Evolutionary conservation across 495 filamentous ascomycete genomes (phyloP).

Genomic region (Neurospora intermedia): DNA sequence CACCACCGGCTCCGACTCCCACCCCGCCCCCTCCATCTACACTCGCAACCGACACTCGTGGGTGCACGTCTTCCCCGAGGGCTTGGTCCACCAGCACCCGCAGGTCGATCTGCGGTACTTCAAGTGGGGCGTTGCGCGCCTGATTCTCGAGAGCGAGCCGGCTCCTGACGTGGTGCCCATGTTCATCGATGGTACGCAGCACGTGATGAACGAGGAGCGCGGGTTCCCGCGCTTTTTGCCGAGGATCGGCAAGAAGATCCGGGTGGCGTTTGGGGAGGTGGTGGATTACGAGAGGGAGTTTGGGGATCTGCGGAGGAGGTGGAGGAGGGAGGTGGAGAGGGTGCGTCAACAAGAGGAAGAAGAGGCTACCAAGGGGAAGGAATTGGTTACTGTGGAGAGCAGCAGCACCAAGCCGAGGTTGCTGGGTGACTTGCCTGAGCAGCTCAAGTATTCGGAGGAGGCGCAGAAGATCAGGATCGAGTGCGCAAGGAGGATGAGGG

Average conservation of each 20-base stretch:
- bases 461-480: conserved; percentile 73
- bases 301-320: conserved; percentile 57
- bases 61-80: conserved; percentile 96
- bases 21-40: conserved; percentile 47
- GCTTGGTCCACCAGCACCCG: conserved; percentile 80
- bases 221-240: conserved; percentile 74
- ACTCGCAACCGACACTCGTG: conserved; percentile 50
- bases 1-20: conserved; percentile 46
- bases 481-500: conserved; percentile 63
- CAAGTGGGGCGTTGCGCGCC: conserved; percentile 86
- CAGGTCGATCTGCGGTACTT: conserved; percentile 80
- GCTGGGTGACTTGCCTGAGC: conserved; percentile 5
- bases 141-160: conserved; percentile 79
- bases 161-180: conserved; percentile 83
- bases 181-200: conserved; percentile 80
- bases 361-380: not conserved
- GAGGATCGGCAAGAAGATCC: conserved; percentile 56
- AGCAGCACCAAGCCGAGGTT: not conserved
- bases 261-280: conserved; percentile 61
- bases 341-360: not conserved
- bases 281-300: conserved; percentile 50
- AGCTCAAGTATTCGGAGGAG: conserved; percentile 56
- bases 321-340: conserved; percentile 48
- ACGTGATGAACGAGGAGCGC: conserved; percentile 74
- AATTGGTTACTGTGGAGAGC: not conserved